These are phyloP conservation scores for Furculomyces boomerangus DNA, from an alignment of 371 early-diverging fungal genomes.

Conservation along the genomic window DNA sequence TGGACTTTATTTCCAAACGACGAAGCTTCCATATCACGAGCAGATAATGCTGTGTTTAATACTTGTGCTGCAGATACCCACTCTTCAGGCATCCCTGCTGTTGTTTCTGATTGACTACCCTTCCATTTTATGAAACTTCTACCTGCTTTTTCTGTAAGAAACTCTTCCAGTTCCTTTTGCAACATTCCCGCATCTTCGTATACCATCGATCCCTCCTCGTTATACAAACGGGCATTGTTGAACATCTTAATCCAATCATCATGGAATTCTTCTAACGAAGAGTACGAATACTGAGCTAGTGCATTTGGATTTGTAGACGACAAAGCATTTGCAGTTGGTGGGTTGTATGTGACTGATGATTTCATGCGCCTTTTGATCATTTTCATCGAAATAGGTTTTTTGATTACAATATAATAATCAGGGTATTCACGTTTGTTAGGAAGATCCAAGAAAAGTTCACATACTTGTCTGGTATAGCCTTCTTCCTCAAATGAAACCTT, in stretches of 20 bases:
- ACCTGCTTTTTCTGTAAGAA: neutral
- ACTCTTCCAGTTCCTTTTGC: slow-evolving; percentile 8
- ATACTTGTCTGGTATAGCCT: slow-evolving; percentile 26
- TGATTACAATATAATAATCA: slow-evolving; percentile 66
- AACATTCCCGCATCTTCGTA: slow-evolving; percentile 52
- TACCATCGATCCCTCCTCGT: slow-evolving; percentile 58
- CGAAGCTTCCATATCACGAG: too few species aligned
- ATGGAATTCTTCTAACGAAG: slow-evolving; percentile 9
- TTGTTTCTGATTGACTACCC: neutral
- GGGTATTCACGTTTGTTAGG: slow-evolving; percentile 62
- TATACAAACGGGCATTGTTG: slow-evolving; percentile 57
- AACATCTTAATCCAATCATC: slow-evolving; percentile 48
- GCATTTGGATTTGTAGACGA: neutral
- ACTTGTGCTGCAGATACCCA: neutral
- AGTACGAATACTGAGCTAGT: neutral
- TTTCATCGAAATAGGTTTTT: slow-evolving; percentile 62
- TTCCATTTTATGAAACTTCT: neutral
- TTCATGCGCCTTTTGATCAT: slow-evolving; percentile 43
- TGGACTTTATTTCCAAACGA: neutral
- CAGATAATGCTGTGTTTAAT: neutral
- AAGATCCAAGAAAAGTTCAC: slow-evolving; percentile 50
- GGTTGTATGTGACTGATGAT: neutral
- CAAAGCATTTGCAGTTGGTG: neutral
- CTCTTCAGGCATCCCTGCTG: neutral
- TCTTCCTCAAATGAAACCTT: slow-evolving; percentile 9